These are phyloP conservation scores for Colletotrichum salicis DNA, from an alignment of 2,329 filamentous ascomycete species.

Conservation along the genomic window DNA sequence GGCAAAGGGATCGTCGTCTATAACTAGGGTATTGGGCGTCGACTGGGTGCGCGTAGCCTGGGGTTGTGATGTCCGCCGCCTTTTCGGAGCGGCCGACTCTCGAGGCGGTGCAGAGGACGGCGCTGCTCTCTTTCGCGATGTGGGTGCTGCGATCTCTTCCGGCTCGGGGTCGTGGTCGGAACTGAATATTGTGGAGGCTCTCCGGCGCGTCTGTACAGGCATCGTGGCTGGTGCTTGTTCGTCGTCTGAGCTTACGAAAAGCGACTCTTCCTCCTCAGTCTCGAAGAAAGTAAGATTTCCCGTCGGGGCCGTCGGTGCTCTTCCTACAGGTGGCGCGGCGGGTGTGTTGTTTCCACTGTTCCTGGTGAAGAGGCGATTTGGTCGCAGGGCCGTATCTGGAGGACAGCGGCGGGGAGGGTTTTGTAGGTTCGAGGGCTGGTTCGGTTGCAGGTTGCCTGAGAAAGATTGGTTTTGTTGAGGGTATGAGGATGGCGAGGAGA, in stretches of 20 bases:
- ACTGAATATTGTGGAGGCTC: slow-evolving; percentile 29
- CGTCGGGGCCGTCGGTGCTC: slow-evolving; percentile 3
- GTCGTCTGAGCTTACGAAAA: slow-evolving; percentile 33
- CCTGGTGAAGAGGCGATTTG: slow-evolving; percentile 18
- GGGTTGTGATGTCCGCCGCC: slow-evolving; percentile 33
- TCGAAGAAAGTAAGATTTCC: neutral
- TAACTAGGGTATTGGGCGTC: slow-evolving; percentile 32
- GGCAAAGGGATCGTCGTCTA: slow-evolving; percentile 44
- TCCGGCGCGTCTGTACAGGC: slow-evolving; percentile 35
- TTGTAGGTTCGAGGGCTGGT: neutral
- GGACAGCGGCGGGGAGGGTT: neutral
- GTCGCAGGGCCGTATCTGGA: slow-evolving; percentile 10
- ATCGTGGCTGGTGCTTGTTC: slow-evolving; percentile 33
- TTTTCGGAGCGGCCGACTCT: slow-evolving; percentile 15
- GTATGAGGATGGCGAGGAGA: slow-evolving; percentile 51
- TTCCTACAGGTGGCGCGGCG: slow-evolving; percentile 21
- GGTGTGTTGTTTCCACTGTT: slow-evolving; percentile 34
- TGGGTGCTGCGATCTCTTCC: slow-evolving; percentile 26
- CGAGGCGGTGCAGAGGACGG: slow-evolving; percentile 24
- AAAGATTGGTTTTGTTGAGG: slow-evolving; percentile 42
- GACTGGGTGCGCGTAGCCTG: slow-evolving; percentile 29
- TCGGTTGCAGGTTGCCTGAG: slow-evolving; percentile 22
- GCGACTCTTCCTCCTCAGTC: slow-evolving; percentile 20
- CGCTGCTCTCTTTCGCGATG: slow-evolving; percentile 30
- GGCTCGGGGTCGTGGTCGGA: slow-evolving; percentile 28